Evolutionary conservation across 1,284 basidiomycete species (phyloP), one percentile per base, ranked within the genome.

Genomic region (Xerocomus nothofagi): DNA sequence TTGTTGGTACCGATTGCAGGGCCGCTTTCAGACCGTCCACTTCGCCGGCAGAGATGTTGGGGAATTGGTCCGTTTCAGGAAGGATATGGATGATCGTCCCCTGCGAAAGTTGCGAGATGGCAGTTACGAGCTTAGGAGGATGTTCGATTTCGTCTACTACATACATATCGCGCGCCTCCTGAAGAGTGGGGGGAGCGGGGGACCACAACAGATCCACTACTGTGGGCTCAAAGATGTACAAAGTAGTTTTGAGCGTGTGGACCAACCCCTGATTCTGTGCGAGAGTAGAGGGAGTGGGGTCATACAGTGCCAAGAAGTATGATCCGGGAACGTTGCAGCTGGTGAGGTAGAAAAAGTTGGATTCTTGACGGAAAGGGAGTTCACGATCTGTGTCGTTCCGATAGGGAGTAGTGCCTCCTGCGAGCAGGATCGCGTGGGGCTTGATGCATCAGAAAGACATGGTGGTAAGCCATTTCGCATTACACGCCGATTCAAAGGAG

Each of bases 381-480:
- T 94, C 92, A 44, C 92, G 80, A 66, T 97, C 93, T 4, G 93
- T 95, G 65, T 96, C 92, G 66, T 94, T 84, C 50, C 92, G 76
- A 63, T 77, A 91, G 0, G 78, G 73, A 6, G 80, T 84, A 4
- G 71, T 70, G 54, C 75, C 78, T 21, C 86, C 86, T 7, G 82
- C 77, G 2, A 88, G 67, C 2, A 89, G 62, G 11, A 84, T 61
- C 4, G 86, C 71, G 66, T 88, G 86, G 6, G 82, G 79, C 83
- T 61, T 37, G 23, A 11, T 83, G 42, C 24, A 36, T 42, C 9
- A 33, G 21, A 20, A 39, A 29, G 15, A 40, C n/a, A 14, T 6
- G 37, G 44, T 6, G 50, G 23, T 46, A 8, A 62, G 47, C 20
- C 21, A 31, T 15, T 21, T 31, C 4, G 38, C 15, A 39, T 33